Percentiles rank a stretch among this genome's conserved stretches.
phyloP scores from a whole-genome alignment of 805 yeast species.

The Priceomyces carsonii region DNA sequence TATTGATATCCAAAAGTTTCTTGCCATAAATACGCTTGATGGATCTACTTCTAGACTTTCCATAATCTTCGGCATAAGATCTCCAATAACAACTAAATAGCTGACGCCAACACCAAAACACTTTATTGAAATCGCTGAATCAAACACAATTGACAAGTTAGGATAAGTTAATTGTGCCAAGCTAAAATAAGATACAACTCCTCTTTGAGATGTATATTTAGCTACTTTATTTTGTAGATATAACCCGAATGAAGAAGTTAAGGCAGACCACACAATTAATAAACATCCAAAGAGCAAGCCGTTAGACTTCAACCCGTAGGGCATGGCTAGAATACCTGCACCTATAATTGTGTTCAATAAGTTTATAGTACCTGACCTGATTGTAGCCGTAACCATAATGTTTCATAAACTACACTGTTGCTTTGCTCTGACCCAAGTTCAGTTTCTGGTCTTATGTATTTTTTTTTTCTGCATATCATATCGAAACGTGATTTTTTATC shows the following conservation, averaged over 20 bases:
- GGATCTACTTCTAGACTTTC: slow-evolving; percentile 31
- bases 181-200: slow-evolving; percentile 45
- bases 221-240: slow-evolving; percentile 62
- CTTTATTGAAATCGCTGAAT: slow-evolving; percentile 71
- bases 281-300: slow-evolving; percentile 46
- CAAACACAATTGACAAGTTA: slow-evolving; percentile 66
- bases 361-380: slow-evolving; percentile 52
- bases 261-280: slow-evolving; percentile 42
- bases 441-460: background rate
- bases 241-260: slow-evolving; percentile 58
- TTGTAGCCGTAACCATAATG: slow-evolving; percentile 34
- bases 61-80: slow-evolving; percentile 64
- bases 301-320: slow-evolving; percentile 59
- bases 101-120: slow-evolving; percentile 78
- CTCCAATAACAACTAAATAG: slow-evolving; percentile 75
- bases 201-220: slow-evolving; percentile 43
- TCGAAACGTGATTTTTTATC: slow-evolving; percentile 1
- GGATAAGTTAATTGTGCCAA: slow-evolving; percentile 66
- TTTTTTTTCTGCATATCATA: background rate
- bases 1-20: slow-evolving; percentile 56
- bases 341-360: slow-evolving; percentile 59
- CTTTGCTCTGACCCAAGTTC: background rate
- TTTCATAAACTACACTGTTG: background rate
- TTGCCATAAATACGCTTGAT: slow-evolving; percentile 23
- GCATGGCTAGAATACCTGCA: slow-evolving; percentile 73